These are phyloP conservation scores for Tripterygium wilfordii DNA, from an alignment of 177 flowering plant genomes.

Conservation along the genomic window DNA sequence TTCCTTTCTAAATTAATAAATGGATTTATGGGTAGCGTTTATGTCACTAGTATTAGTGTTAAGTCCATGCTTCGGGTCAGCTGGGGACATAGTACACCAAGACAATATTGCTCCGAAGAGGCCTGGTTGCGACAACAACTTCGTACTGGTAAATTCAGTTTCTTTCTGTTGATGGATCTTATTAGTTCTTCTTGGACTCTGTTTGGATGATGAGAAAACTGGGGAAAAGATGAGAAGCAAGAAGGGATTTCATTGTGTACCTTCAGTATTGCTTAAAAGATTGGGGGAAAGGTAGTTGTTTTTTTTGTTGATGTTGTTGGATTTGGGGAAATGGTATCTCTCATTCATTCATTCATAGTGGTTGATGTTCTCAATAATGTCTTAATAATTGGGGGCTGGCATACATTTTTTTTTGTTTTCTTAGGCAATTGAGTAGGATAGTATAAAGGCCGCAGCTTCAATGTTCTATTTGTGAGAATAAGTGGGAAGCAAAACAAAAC, in stretches of 20 bases:
- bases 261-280: too few relatives aligned
- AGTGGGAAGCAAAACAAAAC: too few relatives aligned
- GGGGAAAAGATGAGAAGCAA: not conserved
- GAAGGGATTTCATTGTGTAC: not conserved
- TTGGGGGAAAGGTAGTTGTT: not conserved
- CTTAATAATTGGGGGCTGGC: too few relatives aligned
- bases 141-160: constrained; percentile 22
- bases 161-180: not conserved
- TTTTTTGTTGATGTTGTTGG: not conserved
- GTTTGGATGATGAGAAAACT: constrained; percentile 14
- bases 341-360: too few relatives aligned
- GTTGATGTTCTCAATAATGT: too few relatives aligned
- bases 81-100: constrained; percentile 38
- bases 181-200: not conserved
- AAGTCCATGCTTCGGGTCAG: constrained; percentile 10
- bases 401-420: too few relatives aligned
- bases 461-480: too few relatives aligned
- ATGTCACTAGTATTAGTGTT: not conserved
- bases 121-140: constrained; percentile 37
- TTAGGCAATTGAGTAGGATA: too few relatives aligned
- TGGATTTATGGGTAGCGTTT: constrained; percentile 6
- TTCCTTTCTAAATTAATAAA: too few relatives aligned
- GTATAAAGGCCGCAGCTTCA: too few relatives aligned
- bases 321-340: too few relatives aligned
- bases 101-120: constrained; percentile 25